Conservation (phyloP, 371 early-diverging fungal genomes). For the Rhizopus stolonifer region DNA sequence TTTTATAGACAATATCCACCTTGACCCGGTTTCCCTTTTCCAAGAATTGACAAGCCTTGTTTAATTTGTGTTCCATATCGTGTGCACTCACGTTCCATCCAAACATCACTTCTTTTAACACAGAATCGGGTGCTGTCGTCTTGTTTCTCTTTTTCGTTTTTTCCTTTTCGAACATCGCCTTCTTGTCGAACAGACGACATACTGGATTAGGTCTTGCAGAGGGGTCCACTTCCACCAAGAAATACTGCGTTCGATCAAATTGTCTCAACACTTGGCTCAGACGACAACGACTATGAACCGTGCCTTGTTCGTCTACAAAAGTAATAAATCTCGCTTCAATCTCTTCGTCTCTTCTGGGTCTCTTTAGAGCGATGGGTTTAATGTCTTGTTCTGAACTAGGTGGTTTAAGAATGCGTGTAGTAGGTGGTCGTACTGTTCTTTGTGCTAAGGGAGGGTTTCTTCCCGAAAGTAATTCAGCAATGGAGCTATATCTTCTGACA, state of each 20-base stretch:
- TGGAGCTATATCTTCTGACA: neutral
- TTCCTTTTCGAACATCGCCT: conserved; percentile 50
- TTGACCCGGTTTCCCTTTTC: conserved; percentile 61
- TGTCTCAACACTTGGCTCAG: conserved; percentile 31
- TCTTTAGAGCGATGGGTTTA: conserved; percentile 13
- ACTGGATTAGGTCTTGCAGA: conserved; percentile 46
- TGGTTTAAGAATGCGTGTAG: neutral
- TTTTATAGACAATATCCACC: conserved; percentile 55
- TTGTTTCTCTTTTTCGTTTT: conserved; percentile 54
- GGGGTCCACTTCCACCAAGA: conserved; percentile 55
- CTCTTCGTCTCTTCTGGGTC: conserved; percentile 58
- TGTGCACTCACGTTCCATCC: conserved; percentile 60
- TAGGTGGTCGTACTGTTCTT: neutral
- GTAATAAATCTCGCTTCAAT: conserved; percentile 52
- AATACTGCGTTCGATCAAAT: conserved; percentile 50
- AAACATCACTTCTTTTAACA: conserved; percentile 56
- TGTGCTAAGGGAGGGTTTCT: neutral
- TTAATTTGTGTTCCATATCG: conserved; percentile 59
- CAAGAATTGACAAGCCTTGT: conserved; percentile 51
- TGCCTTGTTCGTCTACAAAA: conserved; percentile 47
- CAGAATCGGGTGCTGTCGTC: conserved; percentile 35
- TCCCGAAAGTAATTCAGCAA: neutral
- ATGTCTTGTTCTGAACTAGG: conserved; percentile 4
- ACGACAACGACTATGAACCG: conserved; percentile 33
- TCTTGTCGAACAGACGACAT: conserved; percentile 58